Base-by-base conservation (phyloP, 2,329 filamentous ascomycete species). In the Falciphora oryzae region DNA sequence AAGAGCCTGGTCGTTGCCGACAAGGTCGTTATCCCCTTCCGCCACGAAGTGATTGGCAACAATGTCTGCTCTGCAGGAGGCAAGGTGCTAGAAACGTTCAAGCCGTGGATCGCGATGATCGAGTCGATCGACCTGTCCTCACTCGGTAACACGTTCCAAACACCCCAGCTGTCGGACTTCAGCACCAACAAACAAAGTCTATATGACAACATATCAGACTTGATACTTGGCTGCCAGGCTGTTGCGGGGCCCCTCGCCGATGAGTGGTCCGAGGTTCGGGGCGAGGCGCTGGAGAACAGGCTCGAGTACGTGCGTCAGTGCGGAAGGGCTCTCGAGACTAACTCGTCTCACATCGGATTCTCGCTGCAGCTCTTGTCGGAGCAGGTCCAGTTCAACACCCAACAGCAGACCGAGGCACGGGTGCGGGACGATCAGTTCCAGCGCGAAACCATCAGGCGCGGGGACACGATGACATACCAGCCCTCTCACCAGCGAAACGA, bases 251-350 rank as follows among this genome's bases (percentile, higher is more conserved):
- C 95, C 7, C 77, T 99, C 58, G 91, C 90, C 11, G 95, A 99
- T 73, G 95, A 99, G 77, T 99, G 95, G 95, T 87, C 93, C 4
- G 93, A 97, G 74, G 82, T 93, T n/a, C 88, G 93, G 58, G 92
- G 93, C 1, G 92, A 96, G 73, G 91, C 93, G 10, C 81, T 99
- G 35, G 94, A 97, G 72, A 92, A 92, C 69, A 88, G 95, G 28
- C 77, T 98, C 31, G 90, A 90, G 68, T 89, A 91, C 67, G 92
- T 97, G 65, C 86, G 90, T 63, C 83, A 87, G 65, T 90, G 92
- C 67, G 87, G 89, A 13, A 86, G 90, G 70, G 90, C 94, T 60
- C 81, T 99, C 25, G 93, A 98, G 74, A 91, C 89, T 27, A 93
- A 91, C 70, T 90, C 93, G 16, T 91, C 91, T 0, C 92, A 97